phyloP scores from a whole-genome alignment of 108 stramenopile genomes.

The Tribonema minus region DNA sequence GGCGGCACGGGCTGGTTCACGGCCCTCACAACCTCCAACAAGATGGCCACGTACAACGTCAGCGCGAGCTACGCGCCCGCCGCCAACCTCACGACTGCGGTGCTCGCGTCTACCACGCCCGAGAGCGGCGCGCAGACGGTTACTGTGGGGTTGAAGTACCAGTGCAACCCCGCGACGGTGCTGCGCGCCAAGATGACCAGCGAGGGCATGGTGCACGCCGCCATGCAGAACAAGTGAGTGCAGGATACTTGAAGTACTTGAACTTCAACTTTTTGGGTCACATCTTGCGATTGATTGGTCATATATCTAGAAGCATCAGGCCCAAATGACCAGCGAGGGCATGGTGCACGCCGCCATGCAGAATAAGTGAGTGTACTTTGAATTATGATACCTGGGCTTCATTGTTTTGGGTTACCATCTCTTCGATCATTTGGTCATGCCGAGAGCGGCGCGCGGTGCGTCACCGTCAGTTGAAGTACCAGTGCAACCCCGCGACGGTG shows the following conservation, averaged over 20 bases:
- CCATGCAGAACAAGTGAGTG: neutral
- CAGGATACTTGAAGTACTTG: no score
- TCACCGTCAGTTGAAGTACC: no score
- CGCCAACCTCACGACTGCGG: constrained; percentile 1
- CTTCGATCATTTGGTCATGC: no score
- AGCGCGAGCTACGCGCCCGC: constrained; percentile 10
- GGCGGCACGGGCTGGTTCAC: constrained; percentile 11
- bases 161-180: constrained; percentile 6
- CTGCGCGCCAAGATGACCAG: constrained; percentile 12
- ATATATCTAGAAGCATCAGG: no score
- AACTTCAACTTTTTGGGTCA: no score
- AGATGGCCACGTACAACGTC: constrained; percentile 25
- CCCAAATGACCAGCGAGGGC: no score
- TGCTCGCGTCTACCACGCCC: constrained; percentile 6
- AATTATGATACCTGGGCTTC: no score
- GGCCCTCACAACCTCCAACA: constrained; percentile 18
- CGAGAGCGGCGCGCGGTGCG: no score
- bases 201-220: neutral
- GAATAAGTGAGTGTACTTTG: no score
- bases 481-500: constrained; percentile 3
- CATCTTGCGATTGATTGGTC: no score
- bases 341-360: no score
- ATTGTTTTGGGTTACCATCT: no score
- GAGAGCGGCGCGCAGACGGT: constrained; percentile 15
- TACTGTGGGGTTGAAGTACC: constrained; percentile 9